phyloP scores from a whole-genome alignment of 805 yeast genomes.

The Wickerhamiella brachini region DNA sequence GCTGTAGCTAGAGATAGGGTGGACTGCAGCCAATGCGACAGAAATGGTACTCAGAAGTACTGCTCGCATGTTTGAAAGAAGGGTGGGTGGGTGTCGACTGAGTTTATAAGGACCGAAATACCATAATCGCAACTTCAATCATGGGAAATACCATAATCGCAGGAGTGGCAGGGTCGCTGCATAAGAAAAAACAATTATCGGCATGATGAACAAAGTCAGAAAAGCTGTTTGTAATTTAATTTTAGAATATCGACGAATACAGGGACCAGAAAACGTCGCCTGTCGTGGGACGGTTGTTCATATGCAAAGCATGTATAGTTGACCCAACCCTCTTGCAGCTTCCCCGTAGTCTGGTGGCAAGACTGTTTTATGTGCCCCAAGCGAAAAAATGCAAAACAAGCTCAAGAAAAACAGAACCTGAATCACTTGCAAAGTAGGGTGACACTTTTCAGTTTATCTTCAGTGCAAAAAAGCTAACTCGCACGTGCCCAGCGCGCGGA shows the following conservation, averaged over 20 bases:
- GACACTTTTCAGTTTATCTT: too few species aligned
- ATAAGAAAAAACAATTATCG: too few species aligned
- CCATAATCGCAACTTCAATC: not conserved
- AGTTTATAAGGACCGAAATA: not conserved
- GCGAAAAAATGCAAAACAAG: too few species aligned
- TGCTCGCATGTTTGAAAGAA: not conserved
- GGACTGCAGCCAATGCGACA: constrained; percentile 21
- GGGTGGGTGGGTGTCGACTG: not conserved
- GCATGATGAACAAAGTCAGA: not conserved
- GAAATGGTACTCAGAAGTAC: not conserved
- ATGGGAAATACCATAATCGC: not conserved
- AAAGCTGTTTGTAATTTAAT: too few species aligned
- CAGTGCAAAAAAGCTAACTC: not conserved
- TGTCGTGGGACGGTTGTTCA: too few species aligned
- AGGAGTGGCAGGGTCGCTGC: too few species aligned
- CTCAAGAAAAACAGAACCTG: too few species aligned
- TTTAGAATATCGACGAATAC: too few species aligned
- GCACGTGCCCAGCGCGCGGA: not conserved
- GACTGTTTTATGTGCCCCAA: too few species aligned
- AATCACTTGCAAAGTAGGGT: too few species aligned
- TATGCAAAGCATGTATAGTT: not conserved
- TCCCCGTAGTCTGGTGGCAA: not conserved
- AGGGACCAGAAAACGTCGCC: too few species aligned
- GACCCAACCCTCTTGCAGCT: not conserved
- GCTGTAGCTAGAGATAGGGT: constrained; percentile 59